Base-by-base conservation (phyloP, 371 early-diverging fungal species). In the Batrachochytrium dendrobatidis region DNA sequence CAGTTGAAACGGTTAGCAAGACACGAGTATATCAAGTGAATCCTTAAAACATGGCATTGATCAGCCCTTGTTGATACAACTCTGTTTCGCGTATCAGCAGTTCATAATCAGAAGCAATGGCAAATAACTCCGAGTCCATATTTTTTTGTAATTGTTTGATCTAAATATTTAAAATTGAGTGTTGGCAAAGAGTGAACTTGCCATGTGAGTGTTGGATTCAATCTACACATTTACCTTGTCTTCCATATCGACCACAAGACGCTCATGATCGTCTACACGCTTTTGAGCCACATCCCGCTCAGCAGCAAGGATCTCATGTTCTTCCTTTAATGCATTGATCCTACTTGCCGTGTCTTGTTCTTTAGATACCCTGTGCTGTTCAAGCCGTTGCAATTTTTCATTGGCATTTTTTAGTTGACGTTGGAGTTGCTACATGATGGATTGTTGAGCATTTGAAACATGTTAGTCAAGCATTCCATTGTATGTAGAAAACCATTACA, bases 381-480 rank as follows among this genome's bases (percentile, higher is more conserved):
- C 62, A 24, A 75, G 66, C 35, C 80, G 63, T 12, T 33, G 25
- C 7, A 72, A 29, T 58, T 74, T 76, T 24, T 76, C 76, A n/a
- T 66, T 55, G 24, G 68, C 65, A 44, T 64, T 63, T 29, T 49
- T 56, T 7, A 73, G 60, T 55, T 75, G 80, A 12, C 77, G 64
- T n/a, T 62, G 51, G 32, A 70, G 44, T 68, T 72, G 79, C 74
- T 73, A 44, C 7, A 20, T 2, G 22, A 24, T 25, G 24, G 0
- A 46, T 46, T 60, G 20, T 22, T 8, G 50, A 34, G 26, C 20
- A 33, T 48, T 12, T 22, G n/a, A 49, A 35, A 44, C 7, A 56
- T 22, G 0, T 26, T 39, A 43, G 45, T 54, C 55, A 1, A 1
- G 43, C 20, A 28, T n/a, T n/a, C n/a, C n/a, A n/a, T n/a, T n/a